phyloP scores from a whole-genome alignment of 805 yeast genomes.

The Blastobotrys mokoenaii region DNA sequence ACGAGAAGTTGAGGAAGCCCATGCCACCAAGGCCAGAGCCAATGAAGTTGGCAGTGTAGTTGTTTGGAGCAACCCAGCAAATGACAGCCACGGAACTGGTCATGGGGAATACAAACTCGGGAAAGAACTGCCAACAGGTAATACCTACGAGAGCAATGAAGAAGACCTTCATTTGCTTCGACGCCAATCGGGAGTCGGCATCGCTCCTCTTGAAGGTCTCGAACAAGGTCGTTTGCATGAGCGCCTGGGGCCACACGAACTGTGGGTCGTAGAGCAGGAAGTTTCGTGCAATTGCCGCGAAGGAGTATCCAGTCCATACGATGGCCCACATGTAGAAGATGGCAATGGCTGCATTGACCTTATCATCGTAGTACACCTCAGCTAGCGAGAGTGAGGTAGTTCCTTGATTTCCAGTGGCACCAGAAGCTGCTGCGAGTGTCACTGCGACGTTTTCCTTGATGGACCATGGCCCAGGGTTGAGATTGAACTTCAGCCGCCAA shows the following conservation, averaged over 20 bases:
- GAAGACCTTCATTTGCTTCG: slow-evolving; percentile 11
- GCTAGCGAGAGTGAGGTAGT: slow-evolving; percentile 10
- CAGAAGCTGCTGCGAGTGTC: slow-evolving; percentile 26
- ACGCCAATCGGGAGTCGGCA: slow-evolving; percentile 7
- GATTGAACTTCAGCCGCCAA: slow-evolving; percentile 33
- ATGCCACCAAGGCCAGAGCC: slow-evolving; percentile 12
- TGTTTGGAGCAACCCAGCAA: slow-evolving; percentile 11
- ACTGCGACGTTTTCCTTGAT: slow-evolving; percentile 58
- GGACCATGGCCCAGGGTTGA: slow-evolving; percentile 58
- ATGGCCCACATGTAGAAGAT: slow-evolving; percentile 14
- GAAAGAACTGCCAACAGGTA: slow-evolving; percentile 10
- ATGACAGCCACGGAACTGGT: slow-evolving; percentile 7
- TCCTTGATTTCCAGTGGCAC: slow-evolving; percentile 10
- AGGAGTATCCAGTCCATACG: slow-evolving; percentile 13
- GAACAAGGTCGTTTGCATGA: slow-evolving; percentile 11
- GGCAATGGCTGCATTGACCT: slow-evolving; percentile 8
- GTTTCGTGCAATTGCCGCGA: slow-evolving; percentile 11
- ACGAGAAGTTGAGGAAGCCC: slow-evolving; percentile 10
- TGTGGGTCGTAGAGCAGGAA: slow-evolving; percentile 9
- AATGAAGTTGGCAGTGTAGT: slow-evolving; percentile 9
- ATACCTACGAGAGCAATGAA: slow-evolving; percentile 7
- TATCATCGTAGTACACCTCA: slow-evolving; percentile 7
- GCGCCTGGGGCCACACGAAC: slow-evolving; percentile 12
- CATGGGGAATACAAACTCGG: slow-evolving; percentile 10
- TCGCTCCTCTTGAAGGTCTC: slow-evolving; percentile 9